Percentiles rank a stretch among this genome's conserved stretches.
Evolutionary conservation across 495 filamentous ascomycete genomes (phyloP).

Genomic region (Aspergillus homomorphus): DNA sequence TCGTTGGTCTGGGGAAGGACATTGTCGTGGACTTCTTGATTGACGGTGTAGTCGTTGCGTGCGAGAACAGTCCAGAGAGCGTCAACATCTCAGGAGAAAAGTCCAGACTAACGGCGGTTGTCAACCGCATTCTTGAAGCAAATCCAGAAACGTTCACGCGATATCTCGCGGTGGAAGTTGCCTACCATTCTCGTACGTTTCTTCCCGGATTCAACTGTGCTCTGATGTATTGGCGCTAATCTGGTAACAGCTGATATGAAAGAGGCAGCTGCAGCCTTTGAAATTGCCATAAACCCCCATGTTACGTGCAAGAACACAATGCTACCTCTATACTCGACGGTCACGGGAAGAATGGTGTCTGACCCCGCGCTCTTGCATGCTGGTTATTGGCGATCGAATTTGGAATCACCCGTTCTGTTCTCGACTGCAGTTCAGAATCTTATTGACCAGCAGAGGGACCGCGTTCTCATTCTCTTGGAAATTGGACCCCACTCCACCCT

Average conservation of each 20-base stretch:
- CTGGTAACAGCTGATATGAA: slow-evolving; percentile 1
- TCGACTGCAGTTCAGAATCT: slow-evolving; percentile 23
- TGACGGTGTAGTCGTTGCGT: slow-evolving; percentile 10
- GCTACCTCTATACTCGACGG: slow-evolving; percentile 29
- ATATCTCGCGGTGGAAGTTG: slow-evolving; percentile 34
- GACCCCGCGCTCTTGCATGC: slow-evolving; percentile 15
- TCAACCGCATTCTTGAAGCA: slow-evolving; percentile 25
- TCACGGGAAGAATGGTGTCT: slow-evolving; percentile 19
- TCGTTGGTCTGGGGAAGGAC: slow-evolving; percentile 29
- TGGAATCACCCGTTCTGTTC: slow-evolving; percentile 37
- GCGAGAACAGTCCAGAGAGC: slow-evolving; percentile 21
- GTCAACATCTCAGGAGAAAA: slow-evolving; percentile 29
- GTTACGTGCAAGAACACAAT: background rate
- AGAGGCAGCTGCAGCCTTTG: background rate
- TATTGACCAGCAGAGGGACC: slow-evolving; percentile 7
- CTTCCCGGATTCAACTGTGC: background rate
- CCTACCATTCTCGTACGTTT: slow-evolving; percentile 39
- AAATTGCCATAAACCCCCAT: slow-evolving; percentile 12
- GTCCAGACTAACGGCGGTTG: slow-evolving; percentile 31
- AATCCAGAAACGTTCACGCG: slow-evolving; percentile 18
- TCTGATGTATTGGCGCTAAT: background rate
- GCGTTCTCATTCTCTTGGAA: slow-evolving; percentile 17
- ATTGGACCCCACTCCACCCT: slow-evolving; percentile 18
- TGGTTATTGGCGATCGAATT: slow-evolving; percentile 42
- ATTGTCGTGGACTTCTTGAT: slow-evolving; percentile 12